Evolutionary conservation across 352 stramenopile species (phyloP).

Genomic region (Ophiocytium majus): DNA sequence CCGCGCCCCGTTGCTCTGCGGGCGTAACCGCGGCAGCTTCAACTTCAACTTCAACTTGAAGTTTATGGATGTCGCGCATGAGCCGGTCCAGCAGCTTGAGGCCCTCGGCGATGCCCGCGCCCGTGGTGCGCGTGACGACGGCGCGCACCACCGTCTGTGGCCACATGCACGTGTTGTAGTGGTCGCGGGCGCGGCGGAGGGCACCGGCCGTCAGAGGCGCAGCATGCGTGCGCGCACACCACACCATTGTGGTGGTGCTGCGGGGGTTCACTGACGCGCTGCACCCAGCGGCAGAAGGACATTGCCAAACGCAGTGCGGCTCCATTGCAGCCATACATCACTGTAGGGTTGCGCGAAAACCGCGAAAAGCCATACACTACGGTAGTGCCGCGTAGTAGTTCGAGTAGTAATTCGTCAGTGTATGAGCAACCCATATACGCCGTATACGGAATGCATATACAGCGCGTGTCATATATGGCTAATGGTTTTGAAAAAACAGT

Average conservation of each 20-base stretch:
- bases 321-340: too few relatives aligned
- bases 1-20: background rate
- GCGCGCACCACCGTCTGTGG: background rate
- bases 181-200: too few relatives aligned
- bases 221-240: background rate
- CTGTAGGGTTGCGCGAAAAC: too few relatives aligned
- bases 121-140: background rate
- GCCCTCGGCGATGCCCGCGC: background rate
- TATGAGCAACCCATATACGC: too few relatives aligned
- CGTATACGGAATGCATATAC: too few relatives aligned
- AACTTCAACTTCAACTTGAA: background rate
- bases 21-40: background rate
- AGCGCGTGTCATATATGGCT: background rate
- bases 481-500: background rate
- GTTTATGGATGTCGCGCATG: background rate
- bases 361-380: too few relatives aligned
- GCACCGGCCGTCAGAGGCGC: background rate
- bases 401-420: too few relatives aligned
- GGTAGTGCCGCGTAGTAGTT: too few relatives aligned
- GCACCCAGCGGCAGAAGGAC: background rate
- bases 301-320: too few relatives aligned
- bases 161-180: too few relatives aligned
- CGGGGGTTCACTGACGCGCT: background rate
- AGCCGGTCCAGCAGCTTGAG: slow-evolving; percentile 2
- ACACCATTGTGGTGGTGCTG: background rate